Evolutionary conservation across 139 green algal genomes (phyloP).

Genomic region (Tetradesmus obliquus): DNA sequence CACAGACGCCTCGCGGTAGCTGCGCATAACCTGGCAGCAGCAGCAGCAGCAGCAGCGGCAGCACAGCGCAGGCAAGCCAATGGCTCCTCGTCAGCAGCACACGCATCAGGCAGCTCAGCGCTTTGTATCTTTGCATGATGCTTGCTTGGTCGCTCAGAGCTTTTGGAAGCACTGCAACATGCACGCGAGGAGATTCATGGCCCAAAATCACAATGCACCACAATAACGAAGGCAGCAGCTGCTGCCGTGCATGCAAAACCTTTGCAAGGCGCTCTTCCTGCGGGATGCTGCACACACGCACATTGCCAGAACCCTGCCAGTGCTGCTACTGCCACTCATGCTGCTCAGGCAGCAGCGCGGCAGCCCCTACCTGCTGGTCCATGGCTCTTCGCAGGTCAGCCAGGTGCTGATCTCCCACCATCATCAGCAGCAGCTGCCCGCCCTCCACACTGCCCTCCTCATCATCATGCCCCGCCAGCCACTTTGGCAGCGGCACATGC

Average conservation of each 20-base stretch:
- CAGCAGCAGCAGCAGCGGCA: neutral
- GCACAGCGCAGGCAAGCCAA: neutral
- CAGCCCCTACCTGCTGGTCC: conserved; percentile 23
- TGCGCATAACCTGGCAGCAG: conserved; percentile 33
- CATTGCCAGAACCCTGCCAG: no score
- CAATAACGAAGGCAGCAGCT: no score
- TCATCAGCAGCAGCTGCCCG: conserved; percentile 38
- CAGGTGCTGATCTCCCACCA: conserved; percentile 24
- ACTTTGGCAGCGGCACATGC: neutral
- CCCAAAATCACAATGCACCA: no score
- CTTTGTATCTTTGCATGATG: no score
- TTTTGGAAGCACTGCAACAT: no score
- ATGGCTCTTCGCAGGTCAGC: neutral
- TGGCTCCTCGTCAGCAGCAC: neutral
- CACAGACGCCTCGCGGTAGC: conserved; percentile 19
- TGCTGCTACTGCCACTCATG: neutral
- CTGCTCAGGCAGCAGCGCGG: neutral
- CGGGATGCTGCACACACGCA: no score
- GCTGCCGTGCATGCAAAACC: no score
- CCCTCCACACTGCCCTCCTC: neutral
- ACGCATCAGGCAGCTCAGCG: neutral
- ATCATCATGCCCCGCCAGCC: neutral
- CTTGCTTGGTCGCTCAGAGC: no score
- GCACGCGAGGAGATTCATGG: no score
- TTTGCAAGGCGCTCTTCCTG: no score